Percentiles rank a stretch among this genome's conserved stretches.
Evolutionary conservation across 2,329 filamentous ascomycete genomes (phyloP).

Genomic region (Furcasterigmium sp.): DNA sequence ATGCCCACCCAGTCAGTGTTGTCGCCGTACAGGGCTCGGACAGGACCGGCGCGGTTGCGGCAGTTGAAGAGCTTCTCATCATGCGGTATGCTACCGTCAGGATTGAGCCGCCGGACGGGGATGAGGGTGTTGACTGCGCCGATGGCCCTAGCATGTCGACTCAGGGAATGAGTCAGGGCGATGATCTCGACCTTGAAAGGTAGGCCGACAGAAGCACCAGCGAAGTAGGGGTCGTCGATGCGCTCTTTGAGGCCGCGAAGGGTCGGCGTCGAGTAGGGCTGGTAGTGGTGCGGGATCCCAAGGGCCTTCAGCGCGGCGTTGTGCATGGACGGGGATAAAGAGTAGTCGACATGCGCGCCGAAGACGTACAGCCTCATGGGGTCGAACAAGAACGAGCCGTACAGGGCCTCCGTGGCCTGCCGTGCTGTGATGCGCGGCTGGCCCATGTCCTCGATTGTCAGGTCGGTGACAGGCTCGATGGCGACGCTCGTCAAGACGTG

Average conservation of each 20-base stretch:
- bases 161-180: conserved; percentile 62
- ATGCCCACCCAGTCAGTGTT: conserved; percentile 83
- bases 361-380: conserved; percentile 69
- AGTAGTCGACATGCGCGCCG: conserved; percentile 67
- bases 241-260: conserved; percentile 59
- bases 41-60: conserved; percentile 58
- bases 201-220: conserved; percentile 65
- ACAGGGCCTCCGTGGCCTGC: conserved; percentile 61
- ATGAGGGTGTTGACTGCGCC: conserved; percentile 74
- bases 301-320: conserved; percentile 62
- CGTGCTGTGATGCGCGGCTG: conserved; percentile 46
- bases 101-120: conserved; percentile 57
- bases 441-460: conserved; percentile 13
- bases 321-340: conserved; percentile 74
- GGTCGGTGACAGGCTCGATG: conserved; percentile 29
- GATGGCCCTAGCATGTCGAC: conserved; percentile 67
- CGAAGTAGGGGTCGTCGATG: conserved; percentile 62
- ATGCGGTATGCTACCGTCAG: conserved; percentile 51
- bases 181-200: conserved; percentile 74
- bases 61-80: conserved; percentile 48
- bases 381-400: conserved; percentile 61
- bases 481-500: conserved; percentile 57
- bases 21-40: conserved; percentile 68
- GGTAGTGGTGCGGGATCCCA: conserved; percentile 64
- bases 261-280: conserved; percentile 56